Evolutionary conservation across 352 stramenopile species (phyloP), one percentile per base, ranked within the genome.

Genomic region (Phytophthora meadii): DNA sequence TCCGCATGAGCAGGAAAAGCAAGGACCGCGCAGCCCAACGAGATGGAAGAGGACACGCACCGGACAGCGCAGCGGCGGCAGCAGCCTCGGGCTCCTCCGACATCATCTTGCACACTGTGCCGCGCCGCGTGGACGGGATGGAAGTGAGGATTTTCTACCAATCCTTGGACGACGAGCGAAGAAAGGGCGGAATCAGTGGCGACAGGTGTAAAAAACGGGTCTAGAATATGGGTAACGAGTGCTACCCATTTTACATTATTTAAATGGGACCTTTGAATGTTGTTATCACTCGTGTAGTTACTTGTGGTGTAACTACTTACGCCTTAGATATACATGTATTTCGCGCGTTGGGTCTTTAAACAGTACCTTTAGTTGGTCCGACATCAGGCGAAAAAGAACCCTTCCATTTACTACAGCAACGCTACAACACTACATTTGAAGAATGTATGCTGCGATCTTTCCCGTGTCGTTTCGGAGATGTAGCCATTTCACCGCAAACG

Each of bases 81-180:
- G 56, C 54, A 11, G 41, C 55, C 60, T 74, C 65, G 54, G 58
- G 52, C 70, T 62, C 58, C 47, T 74, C 42, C 34, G 69, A 48
- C 65, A 69, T 75, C 62, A 75, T 74, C 48, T 64, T 62, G 36
- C 32, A 36, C 27, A 51, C 32, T 66, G 47, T 57, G 66, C 54
- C 54, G 66, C 66, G 66, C 54, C 54, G 66, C 66, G 61, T 74
- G 61, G 66, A 71, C 19, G 44, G 28, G 27, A 61, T 48, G 30
- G 30, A 36, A 36, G 30, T 36, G 30, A 36, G 30, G 8, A 36
- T 36, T 36, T 36, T 36, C 30, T 36, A 36, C 30, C 30, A 36
- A 36, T 36, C 30, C 28, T 34, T 34, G 28, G 28, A 6, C 28
- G 28, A 34, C 5, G 28, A 36, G 30, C 7, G 30, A 36, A 36